A percentile compares a stretch with the other conserved stretches of the same genome.
Evolutionary conservation across 306 rosid genomes (phyloP).

Genomic region (Prosopis cineraria): DNA sequence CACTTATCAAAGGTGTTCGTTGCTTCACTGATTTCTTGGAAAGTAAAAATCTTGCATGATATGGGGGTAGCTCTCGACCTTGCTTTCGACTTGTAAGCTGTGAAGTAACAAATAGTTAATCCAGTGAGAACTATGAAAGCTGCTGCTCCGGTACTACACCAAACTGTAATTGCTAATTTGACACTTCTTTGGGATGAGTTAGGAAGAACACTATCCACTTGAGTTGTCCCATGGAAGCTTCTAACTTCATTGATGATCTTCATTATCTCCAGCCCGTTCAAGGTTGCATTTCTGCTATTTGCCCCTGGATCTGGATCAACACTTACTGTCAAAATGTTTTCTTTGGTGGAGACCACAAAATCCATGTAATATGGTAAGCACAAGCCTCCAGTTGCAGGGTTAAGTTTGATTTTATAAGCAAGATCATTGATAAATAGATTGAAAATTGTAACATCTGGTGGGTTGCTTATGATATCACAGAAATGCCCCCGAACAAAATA

Average conservation of each 20-base stretch:
- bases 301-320: conserved; percentile 77
- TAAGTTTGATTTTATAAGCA: conserved; percentile 29
- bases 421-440: conserved; percentile 69
- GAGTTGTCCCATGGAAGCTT: conserved; percentile 54
- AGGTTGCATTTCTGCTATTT: conserved; percentile 61
- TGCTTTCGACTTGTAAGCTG: conserved; percentile 17
- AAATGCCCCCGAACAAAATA: conserved; percentile 79
- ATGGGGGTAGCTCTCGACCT: neutral
- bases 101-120: neutral
- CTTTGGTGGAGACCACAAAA: conserved; percentile 51
- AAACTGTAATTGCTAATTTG: conserved; percentile 45
- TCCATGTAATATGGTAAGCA: conserved; percentile 68
- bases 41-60: conserved; percentile 24
- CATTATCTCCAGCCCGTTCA: conserved; percentile 85
- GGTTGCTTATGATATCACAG: conserved; percentile 78
- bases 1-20: conserved; percentile 79
- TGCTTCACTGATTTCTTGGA: conserved; percentile 83
- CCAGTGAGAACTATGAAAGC: neutral
- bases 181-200: conserved; percentile 50
- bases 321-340: conserved; percentile 66
- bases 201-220: conserved; percentile 48
- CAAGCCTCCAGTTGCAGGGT: conserved; percentile 62
- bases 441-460: conserved; percentile 62
- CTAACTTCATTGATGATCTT: conserved; percentile 65
- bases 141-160: conserved; percentile 58